Base-by-base conservation (phyloP, 495 filamentous ascomycete genomes). In the Aspergillus egyptiacus region DNA sequence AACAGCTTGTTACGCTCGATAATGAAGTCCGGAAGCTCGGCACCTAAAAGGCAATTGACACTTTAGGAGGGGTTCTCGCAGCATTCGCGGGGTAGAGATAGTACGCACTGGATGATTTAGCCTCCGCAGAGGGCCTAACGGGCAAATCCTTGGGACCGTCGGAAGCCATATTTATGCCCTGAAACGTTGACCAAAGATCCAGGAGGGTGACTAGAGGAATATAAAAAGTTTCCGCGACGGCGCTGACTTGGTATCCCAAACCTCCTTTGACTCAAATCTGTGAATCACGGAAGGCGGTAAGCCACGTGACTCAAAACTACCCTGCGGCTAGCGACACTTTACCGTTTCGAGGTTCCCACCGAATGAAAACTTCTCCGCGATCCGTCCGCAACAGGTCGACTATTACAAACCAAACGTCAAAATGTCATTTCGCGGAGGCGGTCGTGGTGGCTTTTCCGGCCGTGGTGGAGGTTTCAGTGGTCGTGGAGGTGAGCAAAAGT, bases 1-100 rank as follows among this genome's bases (percentile, higher is more conserved):
- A 96, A 98, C 6, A 98, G 68, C 22, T 82, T 72, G 59, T 96
- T 85, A 24, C 93, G 84, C 57, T 91, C 78, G 55, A 87, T 69
- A 53, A 96, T 76, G 66, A 86, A 95, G n/a, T 81, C 76, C 17
- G 91, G 85, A 23, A 82, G 73, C n/a, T 76, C 61, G 50, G 54
- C 31, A 39, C 55, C 53, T 52, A 56, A 46, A 35, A n/a, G n/a
- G 58, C 57, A 52, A 48, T 52, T 28, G 46, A 45, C 38, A 56
- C 36, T 30, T 70, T 63, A 70, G 60, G 56, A 47, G 58, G 53
- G 51, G 60, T 25, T 50, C 57, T 52, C 35, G 58, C 41, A 46
- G 39, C 37, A 35, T 58, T 51, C 48, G 55, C 51, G 56, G 53
- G 53, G 48, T 45, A 53, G 32, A 22, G 2, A 39, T 31, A 33